Conservation (phyloP, 352 stramenopile species). For the Phytophthora europaea region DNA sequence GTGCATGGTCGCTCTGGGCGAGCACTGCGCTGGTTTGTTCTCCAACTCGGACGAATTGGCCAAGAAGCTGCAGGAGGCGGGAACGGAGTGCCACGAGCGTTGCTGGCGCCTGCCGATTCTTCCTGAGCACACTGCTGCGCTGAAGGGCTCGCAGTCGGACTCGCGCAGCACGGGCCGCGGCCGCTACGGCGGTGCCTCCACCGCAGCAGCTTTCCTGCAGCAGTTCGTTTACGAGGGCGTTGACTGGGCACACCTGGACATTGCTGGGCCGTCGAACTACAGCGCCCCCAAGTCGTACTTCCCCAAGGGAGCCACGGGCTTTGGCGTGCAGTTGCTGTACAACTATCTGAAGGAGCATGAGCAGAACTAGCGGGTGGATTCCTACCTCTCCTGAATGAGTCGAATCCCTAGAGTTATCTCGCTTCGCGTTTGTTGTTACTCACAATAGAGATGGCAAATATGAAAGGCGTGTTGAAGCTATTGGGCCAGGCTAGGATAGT, state of each 20-base stretch:
- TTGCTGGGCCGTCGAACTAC: conserved; percentile 90
- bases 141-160: conserved; percentile 87
- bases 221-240: conserved; percentile 91
- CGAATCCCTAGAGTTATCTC: background rate
- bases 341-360: conserved; percentile 87
- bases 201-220: conserved; percentile 89
- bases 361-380: conserved; percentile 38
- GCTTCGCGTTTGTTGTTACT: conserved; percentile 26
- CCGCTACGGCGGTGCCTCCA: conserved; percentile 85
- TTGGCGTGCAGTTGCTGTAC: conserved; percentile 90
- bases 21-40: conserved; percentile 93
- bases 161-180: conserved; percentile 82
- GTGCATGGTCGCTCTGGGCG: conserved; percentile 90
- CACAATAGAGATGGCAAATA: conserved; percentile 37
- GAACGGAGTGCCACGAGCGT: conserved; percentile 77
- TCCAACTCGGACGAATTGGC: conserved; percentile 93
- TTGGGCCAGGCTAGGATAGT: conserved; percentile 3
- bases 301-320: conserved; percentile 86
- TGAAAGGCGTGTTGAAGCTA: conserved; percentile 26
- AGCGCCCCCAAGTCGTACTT: conserved; percentile 87
- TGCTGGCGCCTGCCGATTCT: conserved; percentile 93
- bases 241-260: conserved; percentile 92
- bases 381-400: background rate
- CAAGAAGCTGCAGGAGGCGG: conserved; percentile 69
- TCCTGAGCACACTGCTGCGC: conserved; percentile 81